Evolutionary conservation across 139 green algal genomes (phyloP).

Genomic region (Micromonas pusilla): DNA sequence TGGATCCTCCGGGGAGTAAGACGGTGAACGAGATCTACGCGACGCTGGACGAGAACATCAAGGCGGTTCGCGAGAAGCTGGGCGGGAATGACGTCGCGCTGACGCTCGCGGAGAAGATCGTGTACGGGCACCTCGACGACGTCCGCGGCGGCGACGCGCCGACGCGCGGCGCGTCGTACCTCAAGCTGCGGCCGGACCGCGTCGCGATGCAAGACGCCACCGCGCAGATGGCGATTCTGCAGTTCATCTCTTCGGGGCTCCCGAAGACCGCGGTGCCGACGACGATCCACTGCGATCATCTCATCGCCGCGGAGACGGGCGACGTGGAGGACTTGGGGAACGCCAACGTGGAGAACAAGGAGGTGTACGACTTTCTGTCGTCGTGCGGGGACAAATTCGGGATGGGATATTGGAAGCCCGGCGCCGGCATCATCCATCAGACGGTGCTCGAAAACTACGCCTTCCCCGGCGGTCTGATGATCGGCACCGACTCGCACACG

Average conservation of each 20-base stretch:
- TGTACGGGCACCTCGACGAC: conserved; percentile 24
- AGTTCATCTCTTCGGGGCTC: conserved; percentile 13
- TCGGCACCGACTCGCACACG: conserved; percentile 14
- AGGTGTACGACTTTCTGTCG: conserved; percentile 15
- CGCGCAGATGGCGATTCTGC: conserved; percentile 5
- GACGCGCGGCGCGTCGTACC: conserved; percentile 9
- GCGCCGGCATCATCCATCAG: conserved; percentile 12
- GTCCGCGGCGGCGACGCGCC: not conserved
- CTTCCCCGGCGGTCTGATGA: conserved; percentile 16
- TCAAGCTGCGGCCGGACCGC: conserved; percentile 16
- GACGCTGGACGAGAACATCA: conserved; percentile 5
- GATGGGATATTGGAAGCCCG: conserved; percentile 13
- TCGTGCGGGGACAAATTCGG: conserved; percentile 9
- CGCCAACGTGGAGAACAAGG: not conserved
- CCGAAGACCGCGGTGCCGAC: conserved; percentile 2
- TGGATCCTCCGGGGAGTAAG: not conserved
- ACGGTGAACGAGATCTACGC: conserved; percentile 15
- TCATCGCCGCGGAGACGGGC: conserved; percentile 10
- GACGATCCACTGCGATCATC: conserved; percentile 12
- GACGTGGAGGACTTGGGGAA: conserved; percentile 10
- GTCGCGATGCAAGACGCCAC: conserved; percentile 14
- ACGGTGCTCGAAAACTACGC: conserved; percentile 14
- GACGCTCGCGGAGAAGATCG: conserved; percentile 24
- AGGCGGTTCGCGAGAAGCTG: not conserved
- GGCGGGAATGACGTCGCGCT: not conserved